Conservation (phyloP, 2,329 filamentous ascomycete species). For the Trichoderma oligosporum region DNA sequence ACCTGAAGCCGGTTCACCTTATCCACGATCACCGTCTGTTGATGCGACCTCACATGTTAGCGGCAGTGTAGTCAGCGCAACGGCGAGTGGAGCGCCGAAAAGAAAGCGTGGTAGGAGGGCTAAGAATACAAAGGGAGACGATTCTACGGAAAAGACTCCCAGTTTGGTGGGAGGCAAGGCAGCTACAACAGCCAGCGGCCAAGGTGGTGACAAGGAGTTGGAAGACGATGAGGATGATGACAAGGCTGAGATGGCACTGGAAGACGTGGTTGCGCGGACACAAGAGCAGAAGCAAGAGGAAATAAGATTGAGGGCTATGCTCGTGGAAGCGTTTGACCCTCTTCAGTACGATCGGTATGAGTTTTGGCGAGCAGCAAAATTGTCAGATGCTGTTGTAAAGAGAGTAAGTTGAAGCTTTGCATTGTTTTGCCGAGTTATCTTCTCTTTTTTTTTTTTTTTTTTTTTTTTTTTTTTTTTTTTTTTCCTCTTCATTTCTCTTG, state of each 20-base stretch:
- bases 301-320: conserved; percentile 53
- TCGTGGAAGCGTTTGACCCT: conserved; percentile 61
- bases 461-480: background rate
- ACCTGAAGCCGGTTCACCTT: conserved; percentile 50
- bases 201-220: conserved; percentile 43
- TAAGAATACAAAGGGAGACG: conserved; percentile 51
- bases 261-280: conserved; percentile 57
- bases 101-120: conserved; percentile 61
- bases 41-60: conserved; percentile 59
- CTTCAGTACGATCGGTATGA: conserved; percentile 68
- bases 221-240: conserved; percentile 58
- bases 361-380: conserved; percentile 64
- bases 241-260: conserved; percentile 52
- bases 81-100: conserved; percentile 41
- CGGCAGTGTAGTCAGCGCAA: conserved; percentile 54
- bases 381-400: conserved; percentile 66
- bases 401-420: conserved; percentile 51
- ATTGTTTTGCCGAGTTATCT: too few relatives aligned
- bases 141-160: conserved; percentile 41
- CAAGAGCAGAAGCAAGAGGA: conserved; percentile 66
- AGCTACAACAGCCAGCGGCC: conserved; percentile 44
- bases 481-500: background rate
- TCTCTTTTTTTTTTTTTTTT: background rate
- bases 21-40: conserved; percentile 61
- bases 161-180: conserved; percentile 41